Conservation (phyloP, 208 protist species). For the Crithidia acanthocephali region DNA sequence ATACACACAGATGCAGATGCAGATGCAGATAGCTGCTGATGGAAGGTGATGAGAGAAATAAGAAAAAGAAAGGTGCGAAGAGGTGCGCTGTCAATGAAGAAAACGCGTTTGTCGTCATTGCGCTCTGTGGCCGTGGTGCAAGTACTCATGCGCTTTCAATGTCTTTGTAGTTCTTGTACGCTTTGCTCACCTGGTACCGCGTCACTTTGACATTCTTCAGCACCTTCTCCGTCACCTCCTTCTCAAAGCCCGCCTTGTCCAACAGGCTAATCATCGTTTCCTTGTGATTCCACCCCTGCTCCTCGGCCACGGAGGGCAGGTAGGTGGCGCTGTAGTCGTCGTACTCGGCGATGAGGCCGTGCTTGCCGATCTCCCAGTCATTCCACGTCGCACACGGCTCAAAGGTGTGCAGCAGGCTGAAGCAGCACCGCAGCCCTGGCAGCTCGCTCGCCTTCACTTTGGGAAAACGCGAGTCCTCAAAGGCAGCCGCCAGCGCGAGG, state of each 20-base stretch:
- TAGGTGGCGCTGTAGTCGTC: slow-evolving; percentile 74
- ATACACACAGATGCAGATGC: background rate
- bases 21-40: slow-evolving; percentile 7
- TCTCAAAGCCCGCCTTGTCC: slow-evolving; percentile 73
- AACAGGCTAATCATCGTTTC: slow-evolving; percentile 71
- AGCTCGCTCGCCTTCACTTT: slow-evolving; percentile 72
- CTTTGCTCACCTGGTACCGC: slow-evolving; percentile 80
- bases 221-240: slow-evolving; percentile 50
- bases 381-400: slow-evolving; percentile 74
- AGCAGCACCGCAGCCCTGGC: slow-evolving; percentile 66
- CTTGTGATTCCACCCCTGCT: slow-evolving; percentile 76
- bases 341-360: slow-evolving; percentile 78
- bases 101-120: background rate
- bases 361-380: slow-evolving; percentile 83
- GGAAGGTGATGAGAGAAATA: background rate
- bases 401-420: slow-evolving; percentile 86
- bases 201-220: slow-evolving; percentile 58
- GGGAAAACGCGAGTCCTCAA: slow-evolving; percentile 79
- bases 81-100: background rate
- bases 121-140: background rate
- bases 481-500: slow-evolving; percentile 70
- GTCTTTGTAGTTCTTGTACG: slow-evolving; percentile 44
- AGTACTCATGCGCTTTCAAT: background rate
- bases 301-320: slow-evolving; percentile 76
- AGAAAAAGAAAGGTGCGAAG: slow-evolving; percentile 9